A percentile compares a stretch with the other conserved stretches of the same genome.
Conservation (phyloP, 1,139 yeast genomes). For the Pichiaceae sp. region DNA sequence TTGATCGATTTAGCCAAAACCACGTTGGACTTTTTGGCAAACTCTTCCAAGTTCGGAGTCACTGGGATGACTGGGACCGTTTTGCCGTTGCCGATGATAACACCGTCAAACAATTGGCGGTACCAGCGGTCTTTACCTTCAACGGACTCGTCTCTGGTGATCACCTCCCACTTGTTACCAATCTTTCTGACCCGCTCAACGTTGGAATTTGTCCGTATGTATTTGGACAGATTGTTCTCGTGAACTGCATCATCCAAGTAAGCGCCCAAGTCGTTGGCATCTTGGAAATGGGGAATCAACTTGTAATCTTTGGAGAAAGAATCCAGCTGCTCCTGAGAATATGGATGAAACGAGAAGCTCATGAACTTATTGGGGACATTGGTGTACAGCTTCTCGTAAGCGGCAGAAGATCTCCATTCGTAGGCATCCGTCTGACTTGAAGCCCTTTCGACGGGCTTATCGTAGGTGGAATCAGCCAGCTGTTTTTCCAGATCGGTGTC, state of each 20-base stretch:
- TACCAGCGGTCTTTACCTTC: conserved; percentile 19
- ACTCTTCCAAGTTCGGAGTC: conserved; percentile 32
- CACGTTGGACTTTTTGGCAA: conserved; percentile 15
- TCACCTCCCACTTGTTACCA: conserved; percentile 11
- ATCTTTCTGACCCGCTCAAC: conserved; percentile 29
- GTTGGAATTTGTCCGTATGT: conserved; percentile 31
- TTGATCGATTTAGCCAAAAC: conserved; percentile 11
- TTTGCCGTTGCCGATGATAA: conserved; percentile 38
- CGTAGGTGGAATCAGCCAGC: conserved; percentile 5
- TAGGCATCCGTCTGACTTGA: conserved; percentile 2
- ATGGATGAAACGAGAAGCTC: conserved; percentile 29
- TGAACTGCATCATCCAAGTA: conserved; percentile 24
- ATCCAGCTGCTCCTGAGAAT: conserved; percentile 9
- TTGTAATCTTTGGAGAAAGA: conserved; percentile 34
- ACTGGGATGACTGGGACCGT: conserved; percentile 37
- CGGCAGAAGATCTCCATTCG: conserved; percentile 18
- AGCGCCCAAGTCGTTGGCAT: conserved; percentile 26
- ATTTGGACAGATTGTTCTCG: conserved; percentile 24
- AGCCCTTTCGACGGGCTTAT: conserved; percentile 7
- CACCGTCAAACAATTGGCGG: conserved; percentile 30
- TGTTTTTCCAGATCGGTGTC: conserved; percentile 4
- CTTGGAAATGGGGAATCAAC: conserved; percentile 25
- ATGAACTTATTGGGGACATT: conserved; percentile 40
- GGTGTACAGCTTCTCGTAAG: conserved; percentile 37
- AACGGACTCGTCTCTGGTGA: conserved; percentile 1